These are phyloP conservation scores for Jamesozyma piceae DNA, from an alignment of 805 yeast species.

Conservation along the genomic window DNA sequence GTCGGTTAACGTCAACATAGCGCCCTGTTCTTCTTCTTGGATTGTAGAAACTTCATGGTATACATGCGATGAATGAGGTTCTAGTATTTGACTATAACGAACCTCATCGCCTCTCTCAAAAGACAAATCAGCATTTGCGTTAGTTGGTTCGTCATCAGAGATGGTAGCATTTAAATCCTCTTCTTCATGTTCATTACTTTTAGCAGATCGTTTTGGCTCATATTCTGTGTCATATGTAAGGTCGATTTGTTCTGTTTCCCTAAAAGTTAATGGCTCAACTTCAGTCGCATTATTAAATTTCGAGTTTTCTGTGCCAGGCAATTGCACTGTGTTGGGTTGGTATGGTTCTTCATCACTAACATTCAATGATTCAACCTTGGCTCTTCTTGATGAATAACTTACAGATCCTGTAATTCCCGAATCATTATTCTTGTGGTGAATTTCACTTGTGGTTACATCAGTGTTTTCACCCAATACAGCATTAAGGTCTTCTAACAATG, in stretches of 20 bases:
- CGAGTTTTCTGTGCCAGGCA: slow-evolving; percentile 15
- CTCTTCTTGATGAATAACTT: not conserved
- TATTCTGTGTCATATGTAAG: not conserved
- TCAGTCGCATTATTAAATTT: slow-evolving; percentile 26
- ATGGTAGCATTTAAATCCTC: slow-evolving; percentile 10
- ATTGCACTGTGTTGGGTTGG: not conserved
- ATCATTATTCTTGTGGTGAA: not conserved
- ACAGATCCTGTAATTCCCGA: not conserved
- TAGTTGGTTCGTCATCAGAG: slow-evolving; percentile 12
- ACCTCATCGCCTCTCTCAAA: slow-evolving; percentile 30
- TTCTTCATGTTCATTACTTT: no score
- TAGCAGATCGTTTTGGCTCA: not conserved
- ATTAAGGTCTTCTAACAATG: slow-evolving; percentile 18
- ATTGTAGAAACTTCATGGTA: slow-evolving; percentile 29
- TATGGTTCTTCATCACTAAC: not conserved
- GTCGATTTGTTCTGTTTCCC: not conserved
- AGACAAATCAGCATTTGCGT: slow-evolving; percentile 22
- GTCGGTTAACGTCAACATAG: slow-evolving; percentile 1
- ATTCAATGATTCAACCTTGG: not conserved
- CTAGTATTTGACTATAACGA: slow-evolving; percentile 18
- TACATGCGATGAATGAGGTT: slow-evolving; percentile 9
- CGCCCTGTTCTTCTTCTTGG: slow-evolving; percentile 21
- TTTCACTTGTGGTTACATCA: not conserved
- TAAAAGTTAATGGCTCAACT: slow-evolving; percentile 1
- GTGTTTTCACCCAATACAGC: slow-evolving; percentile 12